Conservation (phyloP, 2,329 filamentous ascomycete species). For the Phoma sp. region DNA sequence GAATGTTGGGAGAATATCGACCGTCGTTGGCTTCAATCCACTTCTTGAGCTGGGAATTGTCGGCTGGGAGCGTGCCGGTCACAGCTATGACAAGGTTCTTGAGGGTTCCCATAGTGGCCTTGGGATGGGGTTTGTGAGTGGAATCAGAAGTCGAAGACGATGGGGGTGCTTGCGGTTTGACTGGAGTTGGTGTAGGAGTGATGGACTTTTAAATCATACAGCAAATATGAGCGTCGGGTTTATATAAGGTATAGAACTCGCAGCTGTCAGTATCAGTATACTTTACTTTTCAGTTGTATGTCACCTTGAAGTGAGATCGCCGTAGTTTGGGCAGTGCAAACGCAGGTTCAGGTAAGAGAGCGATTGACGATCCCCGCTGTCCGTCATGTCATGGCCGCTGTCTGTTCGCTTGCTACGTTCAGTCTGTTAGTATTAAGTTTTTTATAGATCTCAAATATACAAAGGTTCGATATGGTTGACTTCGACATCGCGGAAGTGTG, state of each 20-base stretch:
- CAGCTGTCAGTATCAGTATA: not conserved
- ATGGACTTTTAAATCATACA: not conserved
- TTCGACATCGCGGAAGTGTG: not conserved
- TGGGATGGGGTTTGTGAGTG: not conserved
- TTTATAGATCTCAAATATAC: too few relatives aligned
- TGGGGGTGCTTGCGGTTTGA: not conserved
- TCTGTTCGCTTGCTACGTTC: too few relatives aligned
- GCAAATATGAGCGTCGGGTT: not conserved
- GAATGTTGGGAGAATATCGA: constrained; percentile 60
- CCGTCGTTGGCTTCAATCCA: constrained; percentile 74
- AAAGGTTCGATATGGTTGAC: not conserved
- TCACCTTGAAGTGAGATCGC: constrained; percentile 18
- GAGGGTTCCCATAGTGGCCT: constrained; percentile 53
- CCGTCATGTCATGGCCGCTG: too few relatives aligned
- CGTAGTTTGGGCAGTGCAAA: not conserved
- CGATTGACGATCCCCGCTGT: not conserved
- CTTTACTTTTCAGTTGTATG: constrained; percentile 23
- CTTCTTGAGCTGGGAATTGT: constrained; percentile 62
- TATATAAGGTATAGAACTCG: not conserved
- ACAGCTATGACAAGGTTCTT: constrained; percentile 62
- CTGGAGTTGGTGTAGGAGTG: not conserved
- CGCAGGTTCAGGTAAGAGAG: constrained; percentile 22
- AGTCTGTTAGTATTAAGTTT: too few relatives aligned
- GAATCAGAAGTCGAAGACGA: not conserved
- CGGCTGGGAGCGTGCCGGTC: constrained; percentile 64